A percentile compares a stretch with the other conserved stretches of the same genome.
Evolutionary conservation across 2,329 filamentous ascomycete species (phyloP).

Genomic region (Dryadomyces quercivorus): DNA sequence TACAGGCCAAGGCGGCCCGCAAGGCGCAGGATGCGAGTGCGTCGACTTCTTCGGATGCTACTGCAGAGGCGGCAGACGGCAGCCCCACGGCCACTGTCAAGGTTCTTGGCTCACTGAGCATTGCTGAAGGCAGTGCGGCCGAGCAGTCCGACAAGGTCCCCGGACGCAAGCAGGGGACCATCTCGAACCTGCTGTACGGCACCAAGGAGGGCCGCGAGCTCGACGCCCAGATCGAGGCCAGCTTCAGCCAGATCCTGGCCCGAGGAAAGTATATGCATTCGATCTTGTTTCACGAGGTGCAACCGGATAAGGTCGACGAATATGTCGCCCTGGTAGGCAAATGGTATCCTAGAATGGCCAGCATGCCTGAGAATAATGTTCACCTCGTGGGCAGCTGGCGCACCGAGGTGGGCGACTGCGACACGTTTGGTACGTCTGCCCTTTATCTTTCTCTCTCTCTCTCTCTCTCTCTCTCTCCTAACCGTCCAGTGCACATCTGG

Average conservation of each 20-base stretch:
- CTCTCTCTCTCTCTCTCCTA: not conserved
- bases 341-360: slow-evolving; percentile 88
- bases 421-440: slow-evolving; percentile 71
- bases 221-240: slow-evolving; percentile 90
- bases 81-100: slow-evolving; percentile 18
- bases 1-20: slow-evolving; percentile 46
- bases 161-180: slow-evolving; percentile 55
- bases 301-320: slow-evolving; percentile 90
- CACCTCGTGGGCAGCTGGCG: slow-evolving; percentile 96
- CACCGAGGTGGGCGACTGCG: slow-evolving; percentile 92
- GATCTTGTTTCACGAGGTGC: slow-evolving; percentile 92
- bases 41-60: slow-evolving; percentile 20
- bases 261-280: slow-evolving; percentile 97
- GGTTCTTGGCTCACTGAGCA: slow-evolving; percentile 49
- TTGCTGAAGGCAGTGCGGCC: slow-evolving; percentile 44
- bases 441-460: not conserved
- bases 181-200: slow-evolving; percentile 89
- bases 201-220: slow-evolving; percentile 91
- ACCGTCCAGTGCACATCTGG: slow-evolving; percentile 84
- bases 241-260: slow-evolving; percentile 88
- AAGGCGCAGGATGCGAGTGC: slow-evolving; percentile 80
- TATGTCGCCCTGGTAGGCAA: slow-evolving; percentile 80
- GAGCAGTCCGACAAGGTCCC: slow-evolving; percentile 44
- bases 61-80: not conserved
- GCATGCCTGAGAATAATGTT: slow-evolving; percentile 78